Evolutionary conservation across 1,284 basidiomycete species (phyloP).

Genomic region (Ustilago vetiveriae): DNA sequence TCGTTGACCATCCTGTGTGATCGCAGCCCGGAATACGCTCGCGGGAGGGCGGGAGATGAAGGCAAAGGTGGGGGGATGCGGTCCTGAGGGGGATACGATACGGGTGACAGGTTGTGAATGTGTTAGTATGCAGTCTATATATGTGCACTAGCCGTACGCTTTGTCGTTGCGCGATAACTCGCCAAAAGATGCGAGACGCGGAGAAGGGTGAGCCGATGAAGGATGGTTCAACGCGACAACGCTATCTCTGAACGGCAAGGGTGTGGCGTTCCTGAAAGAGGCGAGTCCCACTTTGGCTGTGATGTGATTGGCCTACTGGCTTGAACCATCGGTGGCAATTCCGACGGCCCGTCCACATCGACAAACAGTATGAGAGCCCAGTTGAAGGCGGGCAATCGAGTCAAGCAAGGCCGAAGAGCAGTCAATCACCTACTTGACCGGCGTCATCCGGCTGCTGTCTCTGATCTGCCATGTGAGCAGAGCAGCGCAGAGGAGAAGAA

Average conservation of each 20-base stretch:
- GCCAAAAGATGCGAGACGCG: not conserved
- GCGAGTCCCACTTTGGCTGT: not conserved
- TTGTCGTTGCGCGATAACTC: too few species aligned
- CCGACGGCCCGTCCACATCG: not conserved
- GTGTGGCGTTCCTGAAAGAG: not conserved
- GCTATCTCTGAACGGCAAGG: not conserved
- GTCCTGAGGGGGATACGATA: not conserved
- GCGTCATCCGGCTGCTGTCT: not conserved
- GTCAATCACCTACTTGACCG: not conserved
- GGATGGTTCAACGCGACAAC: not conserved
- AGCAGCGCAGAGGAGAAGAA: too few species aligned
- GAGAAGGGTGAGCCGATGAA: not conserved
- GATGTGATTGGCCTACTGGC: not conserved
- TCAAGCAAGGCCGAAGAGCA: not conserved
- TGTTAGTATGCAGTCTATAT: too few species aligned
- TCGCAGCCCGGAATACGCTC: conserved; percentile 6
- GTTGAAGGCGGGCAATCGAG: not conserved
- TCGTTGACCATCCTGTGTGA: conserved; percentile 32
- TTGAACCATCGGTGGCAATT: not conserved
- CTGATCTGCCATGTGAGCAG: too few species aligned
- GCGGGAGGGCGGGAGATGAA: conserved; percentile 1
- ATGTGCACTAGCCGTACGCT: too few species aligned
- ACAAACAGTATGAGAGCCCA: not conserved
- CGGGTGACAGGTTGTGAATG: too few species aligned
- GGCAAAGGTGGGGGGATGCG: not conserved